Evolutionary conservation across 257 asterid species (phyloP).

Genomic region (Solanum chmielewskii): DNA sequence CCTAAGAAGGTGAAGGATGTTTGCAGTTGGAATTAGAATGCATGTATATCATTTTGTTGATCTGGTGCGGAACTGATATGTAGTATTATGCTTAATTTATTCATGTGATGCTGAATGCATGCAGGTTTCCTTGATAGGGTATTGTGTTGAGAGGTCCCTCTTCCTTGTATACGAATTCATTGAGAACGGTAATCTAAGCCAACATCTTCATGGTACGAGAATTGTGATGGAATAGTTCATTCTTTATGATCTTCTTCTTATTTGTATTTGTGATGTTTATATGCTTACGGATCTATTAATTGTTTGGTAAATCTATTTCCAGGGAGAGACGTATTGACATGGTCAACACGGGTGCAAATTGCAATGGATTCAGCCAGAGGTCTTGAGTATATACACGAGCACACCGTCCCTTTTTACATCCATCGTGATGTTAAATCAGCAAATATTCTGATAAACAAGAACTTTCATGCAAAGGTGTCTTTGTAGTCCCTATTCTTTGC

Average conservation of each 20-base stretch:
- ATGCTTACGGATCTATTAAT: not conserved
- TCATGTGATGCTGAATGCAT: not conserved
- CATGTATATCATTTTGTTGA: not conserved
- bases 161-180: slow-evolving; percentile 86
- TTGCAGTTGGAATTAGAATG: not conserved
- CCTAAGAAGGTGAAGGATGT: not conserved
- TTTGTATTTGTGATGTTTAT: not conserved
- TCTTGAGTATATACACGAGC: slow-evolving; percentile 91
- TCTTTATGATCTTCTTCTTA: not conserved
- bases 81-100: not conserved
- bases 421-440: slow-evolving; percentile 96
- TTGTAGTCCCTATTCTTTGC: not conserved
- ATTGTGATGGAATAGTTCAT: not conserved
- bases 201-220: slow-evolving; percentile 78
- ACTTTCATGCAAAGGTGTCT: slow-evolving; percentile 74
- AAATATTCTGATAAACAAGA: slow-evolving; percentile 73
- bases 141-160: slow-evolving; percentile 80
- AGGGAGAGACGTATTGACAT: slow-evolving; percentile 62
- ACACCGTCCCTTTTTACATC: slow-evolving; percentile 82
- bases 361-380: slow-evolving; percentile 97
- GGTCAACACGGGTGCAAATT: slow-evolving; percentile 84
- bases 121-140: slow-evolving; percentile 94
- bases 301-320: slow-evolving; percentile 6
- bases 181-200: slow-evolving; percentile 80
- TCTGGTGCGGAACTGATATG: not conserved